Evolutionary conservation across 106 monocot genomes (phyloP), one percentile per base, ranked within the genome.

Genomic region (Dioscorea alata): DNA sequence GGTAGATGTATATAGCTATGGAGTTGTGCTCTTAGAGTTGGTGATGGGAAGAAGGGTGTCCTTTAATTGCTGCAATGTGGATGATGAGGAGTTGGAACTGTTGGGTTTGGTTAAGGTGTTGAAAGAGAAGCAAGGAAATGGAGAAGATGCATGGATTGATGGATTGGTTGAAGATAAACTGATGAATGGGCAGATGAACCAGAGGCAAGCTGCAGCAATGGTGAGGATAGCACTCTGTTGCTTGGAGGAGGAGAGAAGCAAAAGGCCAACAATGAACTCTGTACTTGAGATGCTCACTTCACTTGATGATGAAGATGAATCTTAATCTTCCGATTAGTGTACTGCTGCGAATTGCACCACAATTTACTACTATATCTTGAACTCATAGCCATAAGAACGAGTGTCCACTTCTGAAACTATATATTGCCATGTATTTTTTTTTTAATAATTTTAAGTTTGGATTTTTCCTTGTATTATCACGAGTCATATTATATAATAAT

Each of bases 1-100:
- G 51, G 72, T 63, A 12, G 72, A 72, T 28, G 72, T 72, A 4
- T 72, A 62, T 50, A 72, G 72, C 72, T 72, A 24, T 49, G 72
- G 72, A 4, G 61, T 72, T 4, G 63, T 72, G 48, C 60, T 60
- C 23, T 23, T 60, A 13, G 60, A 60, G 25, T 16, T 73, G 19
- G 53, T 73, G 25, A 73, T 6, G 35, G 64, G 73, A 10, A 24
- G 31, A 4, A 64, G 73, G 33, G 33, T 28, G 28, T 28, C 63
- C 32, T 73, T 62, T 6, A 23, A 53, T 48, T 61, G 50, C 28
- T 61, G 50, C 28, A 48, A 8, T 2, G 60, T 13, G 49, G 23
- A 24, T 17, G 63, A 10, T 8, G 42, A 42, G 42, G 10, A 53
- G 58, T 31, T n/a, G 8, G 22, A 42, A 5, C 42, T 42, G 10